phyloP scores from a whole-genome alignment of 768 basidiomycete species.

The Hygrophoropsis aurantiaca region DNA sequence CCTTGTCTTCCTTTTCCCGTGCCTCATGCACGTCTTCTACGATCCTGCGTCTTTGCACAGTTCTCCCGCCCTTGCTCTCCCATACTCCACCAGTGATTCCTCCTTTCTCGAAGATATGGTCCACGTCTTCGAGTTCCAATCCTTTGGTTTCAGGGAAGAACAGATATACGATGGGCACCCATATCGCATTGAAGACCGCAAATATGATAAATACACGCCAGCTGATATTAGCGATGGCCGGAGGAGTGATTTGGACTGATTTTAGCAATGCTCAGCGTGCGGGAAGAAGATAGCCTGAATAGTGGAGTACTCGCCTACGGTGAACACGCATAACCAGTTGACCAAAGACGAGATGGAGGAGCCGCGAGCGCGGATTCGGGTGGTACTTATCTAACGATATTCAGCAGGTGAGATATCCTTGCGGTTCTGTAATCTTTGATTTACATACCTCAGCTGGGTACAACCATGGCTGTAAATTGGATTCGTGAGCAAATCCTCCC shows the following conservation, averaged over 20 bases:
- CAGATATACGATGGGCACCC: slow-evolving; percentile 38
- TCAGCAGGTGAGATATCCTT: too few species aligned
- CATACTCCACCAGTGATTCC: slow-evolving; percentile 41
- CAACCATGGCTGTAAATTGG: slow-evolving; percentile 29
- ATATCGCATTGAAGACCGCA: slow-evolving; percentile 43
- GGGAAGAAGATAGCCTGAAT: neutral
- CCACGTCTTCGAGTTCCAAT: slow-evolving; percentile 39
- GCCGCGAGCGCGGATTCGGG: slow-evolving; percentile 35
- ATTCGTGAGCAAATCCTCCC: too few species aligned
- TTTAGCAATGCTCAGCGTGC: too few species aligned
- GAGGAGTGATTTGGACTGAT: slow-evolving; percentile 41
- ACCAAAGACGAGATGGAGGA: slow-evolving; percentile 28
- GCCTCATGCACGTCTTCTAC: slow-evolving; percentile 4
- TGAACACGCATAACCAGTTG: slow-evolving; percentile 13
- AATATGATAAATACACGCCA: slow-evolving; percentile 48
- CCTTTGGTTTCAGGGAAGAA: slow-evolving; percentile 37
- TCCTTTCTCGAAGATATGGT: slow-evolving; percentile 40
- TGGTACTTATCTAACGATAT: slow-evolving; percentile 33
- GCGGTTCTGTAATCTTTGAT: too few species aligned
- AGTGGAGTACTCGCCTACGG: neutral
- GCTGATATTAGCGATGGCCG: slow-evolving; percentile 40
- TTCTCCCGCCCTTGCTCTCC: slow-evolving; percentile 33
- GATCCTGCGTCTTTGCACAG: slow-evolving; percentile 20
- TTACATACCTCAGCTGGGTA: slow-evolving; percentile 31
- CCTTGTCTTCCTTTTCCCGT: slow-evolving; percentile 4